Evolutionary conservation across 106 monocot genomes (phyloP).

Genomic region (Dendrobium officinale): DNA sequence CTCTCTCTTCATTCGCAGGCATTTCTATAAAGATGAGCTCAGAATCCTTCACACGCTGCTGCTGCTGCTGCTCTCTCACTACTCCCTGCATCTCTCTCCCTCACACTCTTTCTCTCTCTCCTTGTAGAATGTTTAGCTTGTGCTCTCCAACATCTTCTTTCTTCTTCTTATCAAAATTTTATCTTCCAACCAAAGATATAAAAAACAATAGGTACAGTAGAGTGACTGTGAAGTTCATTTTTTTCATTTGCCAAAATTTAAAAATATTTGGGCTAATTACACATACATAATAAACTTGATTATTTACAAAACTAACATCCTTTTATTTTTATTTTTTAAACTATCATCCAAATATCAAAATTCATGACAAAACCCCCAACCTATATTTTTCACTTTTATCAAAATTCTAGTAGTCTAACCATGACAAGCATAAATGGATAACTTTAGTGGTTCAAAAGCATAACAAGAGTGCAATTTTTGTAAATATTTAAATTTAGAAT

Average conservation of each 20-base stretch:
- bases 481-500: too few relatives aligned
- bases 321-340: too few relatives aligned
- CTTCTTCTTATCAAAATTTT: neutral
- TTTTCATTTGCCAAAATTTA: neutral
- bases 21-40: slow-evolving; percentile 18
- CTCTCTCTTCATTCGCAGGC: slow-evolving; percentile 22
- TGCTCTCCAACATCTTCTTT: neutral
- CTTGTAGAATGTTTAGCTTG: neutral
- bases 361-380: too few relatives aligned
- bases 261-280: too few relatives aligned
- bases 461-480: too few relatives aligned
- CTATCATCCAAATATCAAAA: too few relatives aligned
- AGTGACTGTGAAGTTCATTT: neutral
- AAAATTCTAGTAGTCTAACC: too few relatives aligned
- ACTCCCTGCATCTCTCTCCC: slow-evolving; percentile 11
- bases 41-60: slow-evolving; percentile 23
- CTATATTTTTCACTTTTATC: too few relatives aligned
- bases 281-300: too few relatives aligned
- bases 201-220: neutral
- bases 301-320: too few relatives aligned
- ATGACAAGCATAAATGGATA: too few relatives aligned
- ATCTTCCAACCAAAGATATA: neutral
- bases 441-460: too few relatives aligned
- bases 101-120: neutral
- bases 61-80: slow-evolving; percentile 11